Conservation (phyloP, 2,329 filamentous ascomycete genomes). For the Aspergillus costaricaensis region DNA sequence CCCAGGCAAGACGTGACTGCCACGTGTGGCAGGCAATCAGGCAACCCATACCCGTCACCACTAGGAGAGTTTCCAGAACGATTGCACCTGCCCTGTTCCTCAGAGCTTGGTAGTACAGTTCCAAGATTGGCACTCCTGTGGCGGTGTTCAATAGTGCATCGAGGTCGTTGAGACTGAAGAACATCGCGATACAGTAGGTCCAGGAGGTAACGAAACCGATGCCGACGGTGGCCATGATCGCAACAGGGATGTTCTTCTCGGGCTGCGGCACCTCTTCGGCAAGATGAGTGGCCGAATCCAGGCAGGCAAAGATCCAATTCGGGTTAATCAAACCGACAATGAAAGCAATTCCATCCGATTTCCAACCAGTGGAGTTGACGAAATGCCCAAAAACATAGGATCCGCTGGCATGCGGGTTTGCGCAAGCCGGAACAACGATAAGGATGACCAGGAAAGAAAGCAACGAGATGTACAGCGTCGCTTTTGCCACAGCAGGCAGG, state of each 20-base stretch:
- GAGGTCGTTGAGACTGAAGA: constrained; percentile 53
- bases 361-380: constrained; percentile 56
- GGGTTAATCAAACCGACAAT: constrained; percentile 56
- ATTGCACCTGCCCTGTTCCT: constrained; percentile 48
- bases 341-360: constrained; percentile 52
- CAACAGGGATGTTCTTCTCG: constrained; percentile 52
- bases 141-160: constrained; percentile 40
- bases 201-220: constrained; percentile 50
- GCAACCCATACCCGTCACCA: constrained; percentile 52
- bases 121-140: constrained; percentile 52
- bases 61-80: constrained; percentile 49
- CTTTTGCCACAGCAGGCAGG: constrained; percentile 44
- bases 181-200: constrained; percentile 52
- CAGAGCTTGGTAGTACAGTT: constrained; percentile 51
- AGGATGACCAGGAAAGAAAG: constrained; percentile 53
- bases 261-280: constrained; percentile 55
- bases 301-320: constrained; percentile 55
- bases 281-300: constrained; percentile 54
- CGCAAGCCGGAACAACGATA: constrained; percentile 50
- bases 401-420: constrained; percentile 49
- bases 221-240: constrained; percentile 52
- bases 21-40: constrained; percentile 53
- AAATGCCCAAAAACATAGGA: constrained; percentile 56
- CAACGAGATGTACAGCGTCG: constrained; percentile 50
- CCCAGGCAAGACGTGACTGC: constrained; percentile 55